A percentile compares a stretch with the other conserved stretches of the same genome.
phyloP scores from a whole-genome alignment of 2,329 filamentous ascomycete genomes.

The Neodidymelliopsis sp. region DNA sequence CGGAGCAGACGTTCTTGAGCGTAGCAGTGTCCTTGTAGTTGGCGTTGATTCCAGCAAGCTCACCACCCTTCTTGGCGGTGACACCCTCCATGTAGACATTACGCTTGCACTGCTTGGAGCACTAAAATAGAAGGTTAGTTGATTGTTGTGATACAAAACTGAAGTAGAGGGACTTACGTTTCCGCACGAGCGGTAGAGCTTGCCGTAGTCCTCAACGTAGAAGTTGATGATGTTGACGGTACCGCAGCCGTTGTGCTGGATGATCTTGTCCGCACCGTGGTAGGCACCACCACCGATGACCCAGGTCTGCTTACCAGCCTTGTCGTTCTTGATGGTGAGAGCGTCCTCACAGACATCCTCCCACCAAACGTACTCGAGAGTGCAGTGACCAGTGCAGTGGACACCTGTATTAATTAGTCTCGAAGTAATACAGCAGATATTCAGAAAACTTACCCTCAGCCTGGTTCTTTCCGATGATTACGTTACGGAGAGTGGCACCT shows the following conservation, averaged over 20 bases:
- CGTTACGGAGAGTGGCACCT: constrained; percentile 60
- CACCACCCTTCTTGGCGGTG: constrained; percentile 50
- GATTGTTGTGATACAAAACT: not conserved
- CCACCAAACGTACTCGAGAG: constrained; percentile 54
- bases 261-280: constrained; percentile 48
- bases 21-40: constrained; percentile 59
- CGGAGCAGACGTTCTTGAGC: constrained; percentile 39
- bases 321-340: constrained; percentile 43
- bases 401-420: too few species aligned
- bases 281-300: constrained; percentile 53
- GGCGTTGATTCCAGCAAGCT: constrained; percentile 57
- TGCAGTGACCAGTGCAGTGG: constrained; percentile 59
- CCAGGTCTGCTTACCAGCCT: constrained; percentile 39
- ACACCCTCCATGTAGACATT: constrained; percentile 55
- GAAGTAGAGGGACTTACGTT: constrained; percentile 26
- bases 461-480: constrained; percentile 61
- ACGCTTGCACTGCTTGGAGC: constrained; percentile 54
- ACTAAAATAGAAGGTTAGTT: constrained; percentile 19
- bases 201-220: constrained; percentile 45
- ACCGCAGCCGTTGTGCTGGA: constrained; percentile 52
- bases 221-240: constrained; percentile 48
- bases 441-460: too few species aligned
- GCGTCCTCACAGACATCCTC: constrained; percentile 51
- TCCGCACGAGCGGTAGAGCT: constrained; percentile 57
- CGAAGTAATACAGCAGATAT: too few species aligned